Percentiles rank a stretch among this genome's conserved stretches.
phyloP scores from a whole-genome alignment of 164 flowering plant species.

The Magnolia changhungtana region DNA sequence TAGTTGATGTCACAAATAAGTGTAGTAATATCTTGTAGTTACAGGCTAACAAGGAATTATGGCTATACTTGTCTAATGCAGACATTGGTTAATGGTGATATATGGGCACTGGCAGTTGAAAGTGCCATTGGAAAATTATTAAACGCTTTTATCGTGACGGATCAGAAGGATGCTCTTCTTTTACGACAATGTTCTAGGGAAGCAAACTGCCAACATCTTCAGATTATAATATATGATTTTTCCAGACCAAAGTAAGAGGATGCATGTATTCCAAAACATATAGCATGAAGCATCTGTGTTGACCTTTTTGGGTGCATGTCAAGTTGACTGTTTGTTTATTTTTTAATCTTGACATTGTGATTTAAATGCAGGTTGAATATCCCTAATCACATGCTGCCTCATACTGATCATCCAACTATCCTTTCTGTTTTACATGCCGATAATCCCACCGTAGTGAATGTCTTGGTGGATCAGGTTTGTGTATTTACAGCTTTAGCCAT shows the following conservation, averaged over 20 bases:
- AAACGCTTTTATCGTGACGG: constrained; percentile 88
- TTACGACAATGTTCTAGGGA: constrained; percentile 73
- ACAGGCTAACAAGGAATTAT: neutral
- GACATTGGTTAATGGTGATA: constrained; percentile 63
- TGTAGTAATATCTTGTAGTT: neutral
- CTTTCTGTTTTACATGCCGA: constrained; percentile 67
- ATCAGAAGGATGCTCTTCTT: constrained; percentile 67
- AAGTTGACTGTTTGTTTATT: neutral
- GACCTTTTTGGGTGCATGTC: neutral
- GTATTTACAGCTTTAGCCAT: neutral
- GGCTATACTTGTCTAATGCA: constrained; percentile 25
- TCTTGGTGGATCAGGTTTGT: constrained; percentile 84
- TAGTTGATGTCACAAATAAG: neutral
- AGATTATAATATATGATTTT: constrained; percentile 78
- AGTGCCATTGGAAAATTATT: constrained; percentile 74
- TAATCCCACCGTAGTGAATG: constrained; percentile 70
- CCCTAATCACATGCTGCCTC: constrained; percentile 84
- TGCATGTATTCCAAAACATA: neutral
- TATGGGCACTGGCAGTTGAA: constrained; percentile 86
- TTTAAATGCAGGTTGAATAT: constrained; percentile 52
- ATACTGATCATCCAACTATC: constrained; percentile 69
- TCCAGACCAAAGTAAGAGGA: constrained; percentile 57
- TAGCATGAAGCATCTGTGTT: neutral
- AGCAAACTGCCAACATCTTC: constrained; percentile 58
- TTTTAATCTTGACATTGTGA: neutral